Base-by-base conservation (phyloP, 208 protist genomes). In the Crithidia expoeki region DNA sequence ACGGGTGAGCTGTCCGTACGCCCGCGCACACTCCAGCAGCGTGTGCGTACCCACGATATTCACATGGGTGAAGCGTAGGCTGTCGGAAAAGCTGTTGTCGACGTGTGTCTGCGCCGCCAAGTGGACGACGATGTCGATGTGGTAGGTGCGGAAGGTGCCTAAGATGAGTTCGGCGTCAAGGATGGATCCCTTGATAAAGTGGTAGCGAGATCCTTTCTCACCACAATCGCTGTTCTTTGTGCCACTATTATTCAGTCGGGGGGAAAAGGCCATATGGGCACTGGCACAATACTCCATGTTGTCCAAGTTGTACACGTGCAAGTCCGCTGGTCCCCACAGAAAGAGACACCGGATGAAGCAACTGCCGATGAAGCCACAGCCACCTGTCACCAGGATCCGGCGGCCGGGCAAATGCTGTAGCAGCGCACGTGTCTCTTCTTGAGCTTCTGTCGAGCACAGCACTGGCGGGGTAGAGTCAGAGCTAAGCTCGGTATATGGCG, bases 101-200 rank as follows among this genome's bases (percentile, higher is more conserved):
- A 99, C 97, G 84, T 99, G 96, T 0, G 86, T 94, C 73, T 98
- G 89, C 10, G 97, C 96, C 0, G 97, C 97, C 83, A 98, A 97
- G 79, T 99, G 83, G 7, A 98, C 80, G 49, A 99, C 80, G n/a
- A 94, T 97, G 76, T 98, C 96, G 53, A 98, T 89, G 23, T 88
- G 11, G 51, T 95, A 68, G 7, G 74, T 69, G 46, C 83, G 38
- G 27, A 98, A 55, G 10, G 96, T 34, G 51, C 86, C 55, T n/a
- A 72, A 63, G 11, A 97, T 73, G 6, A 96, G 72, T 32, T 94
- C 86, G 0, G 72, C 38, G 44, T 86, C 84, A 9, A 62, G 52
- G 42, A 98, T 93, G 69, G 95, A 86, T 27, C 92, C 95, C 10
- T 79, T 74, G 17, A 97, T 57, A 66, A 98, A 97, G 42, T 86